Evolutionary conservation across 2,329 filamentous ascomycete genomes (phyloP).

Genomic region (Didymosphaeria variabile): DNA sequence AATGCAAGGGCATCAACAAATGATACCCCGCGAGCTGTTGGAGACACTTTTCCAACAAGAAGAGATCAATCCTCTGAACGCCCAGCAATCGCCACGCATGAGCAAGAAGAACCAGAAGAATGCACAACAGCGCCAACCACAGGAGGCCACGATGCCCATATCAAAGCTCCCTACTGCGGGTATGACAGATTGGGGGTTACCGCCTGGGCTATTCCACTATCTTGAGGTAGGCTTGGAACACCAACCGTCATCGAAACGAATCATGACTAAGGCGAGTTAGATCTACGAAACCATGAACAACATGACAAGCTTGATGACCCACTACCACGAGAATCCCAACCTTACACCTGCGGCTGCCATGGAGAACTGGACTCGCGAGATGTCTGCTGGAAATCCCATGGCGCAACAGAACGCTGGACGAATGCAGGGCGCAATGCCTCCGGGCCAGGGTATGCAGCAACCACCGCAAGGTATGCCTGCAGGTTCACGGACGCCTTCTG

Average conservation of each 20-base stretch:
- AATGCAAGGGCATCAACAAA: slow-evolving; percentile 81
- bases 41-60: slow-evolving; percentile 56
- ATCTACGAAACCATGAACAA: slow-evolving; percentile 71
- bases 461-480: slow-evolving; percentile 36
- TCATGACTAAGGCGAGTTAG: slow-evolving; percentile 49
- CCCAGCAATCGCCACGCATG: slow-evolving; percentile 65
- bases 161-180: slow-evolving; percentile 57
- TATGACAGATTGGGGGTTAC: slow-evolving; percentile 63
- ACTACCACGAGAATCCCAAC: slow-evolving; percentile 62
- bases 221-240: slow-evolving; percentile 63
- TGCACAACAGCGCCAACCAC: slow-evolving; percentile 55
- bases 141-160: slow-evolving; percentile 54
- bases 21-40: slow-evolving; percentile 73
- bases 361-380: slow-evolving; percentile 59
- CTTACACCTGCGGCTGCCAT: slow-evolving; percentile 65
- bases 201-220: slow-evolving; percentile 65
- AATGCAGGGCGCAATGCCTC: slow-evolving; percentile 34
- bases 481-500: slow-evolving; percentile 44
- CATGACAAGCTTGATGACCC: slow-evolving; percentile 69
- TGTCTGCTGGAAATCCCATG: slow-evolving; percentile 43
- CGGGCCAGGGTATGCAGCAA: slow-evolving; percentile 40
- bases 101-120: slow-evolving; percentile 62
- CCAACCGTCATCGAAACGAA: slow-evolving; percentile 23
- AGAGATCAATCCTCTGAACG: slow-evolving; percentile 57
- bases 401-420: slow-evolving; percentile 30